phyloP scores from a whole-genome alignment of 192 early-diverging fungal species.

The Coemansia sp. region DNA sequence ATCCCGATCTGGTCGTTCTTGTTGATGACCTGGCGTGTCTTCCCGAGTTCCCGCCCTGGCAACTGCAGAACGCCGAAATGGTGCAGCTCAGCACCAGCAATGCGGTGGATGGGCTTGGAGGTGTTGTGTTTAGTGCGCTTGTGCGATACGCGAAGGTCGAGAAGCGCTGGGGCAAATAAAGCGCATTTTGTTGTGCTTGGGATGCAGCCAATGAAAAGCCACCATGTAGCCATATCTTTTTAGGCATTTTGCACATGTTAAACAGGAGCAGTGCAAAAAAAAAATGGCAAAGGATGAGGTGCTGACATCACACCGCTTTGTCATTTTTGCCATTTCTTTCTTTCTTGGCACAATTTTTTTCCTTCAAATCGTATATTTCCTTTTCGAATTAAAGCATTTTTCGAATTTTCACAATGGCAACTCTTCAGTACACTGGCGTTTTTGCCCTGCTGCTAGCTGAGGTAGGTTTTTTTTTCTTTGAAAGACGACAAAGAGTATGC shows the following conservation, averaged over 20 bases:
- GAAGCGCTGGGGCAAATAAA: slow-evolving; percentile 48
- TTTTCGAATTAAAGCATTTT: slow-evolving; percentile 1
- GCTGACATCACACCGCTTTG: slow-evolving; percentile 2
- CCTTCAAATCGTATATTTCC: neutral
- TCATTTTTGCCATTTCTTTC: neutral
- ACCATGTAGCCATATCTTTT: neutral
- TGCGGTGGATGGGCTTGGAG: slow-evolving; percentile 19
- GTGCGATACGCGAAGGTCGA: slow-evolving; percentile 42
- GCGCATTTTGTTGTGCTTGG: neutral
- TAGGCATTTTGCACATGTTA: neutral
- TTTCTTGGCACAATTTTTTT: slow-evolving; percentile 7
- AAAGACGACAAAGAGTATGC: neutral
- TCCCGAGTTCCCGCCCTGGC: slow-evolving; percentile 51
- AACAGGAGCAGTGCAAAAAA: too few relatives aligned
- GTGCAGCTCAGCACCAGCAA: slow-evolving; percentile 24
- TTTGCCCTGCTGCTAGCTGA: slow-evolving; percentile 46
- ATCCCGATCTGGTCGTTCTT: slow-evolving; percentile 43
- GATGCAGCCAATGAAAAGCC: slow-evolving; percentile 1
- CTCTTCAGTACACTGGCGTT: slow-evolving; percentile 49
- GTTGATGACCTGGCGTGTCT: slow-evolving; percentile 38
- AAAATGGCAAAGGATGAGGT: too few relatives aligned
- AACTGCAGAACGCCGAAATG: slow-evolving; percentile 49
- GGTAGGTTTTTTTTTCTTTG: slow-evolving; percentile 16
- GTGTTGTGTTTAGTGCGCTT: slow-evolving; percentile 26
- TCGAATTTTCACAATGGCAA: slow-evolving; percentile 30